Percentiles rank a stretch among this genome's conserved stretches.
These are phyloP conservation scores for Erythrobasidium yunnanense DNA, from an alignment of 768 basidiomycete genomes.

Conservation along the genomic window DNA sequence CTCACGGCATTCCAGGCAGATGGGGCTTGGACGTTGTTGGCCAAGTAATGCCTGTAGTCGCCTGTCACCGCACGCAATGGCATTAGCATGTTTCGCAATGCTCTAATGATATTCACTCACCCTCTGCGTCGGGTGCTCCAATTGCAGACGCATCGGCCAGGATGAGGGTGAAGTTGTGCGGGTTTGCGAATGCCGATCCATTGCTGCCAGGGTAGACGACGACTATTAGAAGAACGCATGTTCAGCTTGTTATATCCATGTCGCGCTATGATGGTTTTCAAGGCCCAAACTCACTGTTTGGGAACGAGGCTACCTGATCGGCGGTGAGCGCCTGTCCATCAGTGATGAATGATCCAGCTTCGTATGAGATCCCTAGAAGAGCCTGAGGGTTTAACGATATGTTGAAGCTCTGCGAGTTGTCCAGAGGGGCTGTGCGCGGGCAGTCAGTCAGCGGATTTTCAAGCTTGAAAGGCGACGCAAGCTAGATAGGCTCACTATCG, in stretches of 20 bases:
- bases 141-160: constrained; percentile 26
- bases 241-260: not conserved
- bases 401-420: not conserved
- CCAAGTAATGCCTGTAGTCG: constrained; percentile 24
- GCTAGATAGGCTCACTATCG: constrained; percentile 5
- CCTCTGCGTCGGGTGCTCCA: constrained; percentile 19
- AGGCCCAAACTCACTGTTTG: constrained; percentile 11
- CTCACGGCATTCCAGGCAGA: not conserved
- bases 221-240: not conserved
- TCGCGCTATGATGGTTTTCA: not conserved
- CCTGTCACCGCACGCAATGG: not conserved
- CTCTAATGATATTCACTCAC: not conserved
- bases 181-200: not conserved
- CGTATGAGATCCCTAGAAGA: not conserved
- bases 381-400: not conserved
- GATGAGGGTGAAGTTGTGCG: constrained; percentile 22
- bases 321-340: constrained; percentile 16
- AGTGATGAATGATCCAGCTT: not conserved
- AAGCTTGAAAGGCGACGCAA: not conserved
- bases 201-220: not conserved
- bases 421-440: not conserved
- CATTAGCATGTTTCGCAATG: not conserved
- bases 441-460: no score
- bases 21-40: constrained; percentile 12
- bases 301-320: not conserved